Conservation (phyloP, 495 filamentous ascomycete genomes). For the Lasiosphaeriaceae sp. region DNA sequence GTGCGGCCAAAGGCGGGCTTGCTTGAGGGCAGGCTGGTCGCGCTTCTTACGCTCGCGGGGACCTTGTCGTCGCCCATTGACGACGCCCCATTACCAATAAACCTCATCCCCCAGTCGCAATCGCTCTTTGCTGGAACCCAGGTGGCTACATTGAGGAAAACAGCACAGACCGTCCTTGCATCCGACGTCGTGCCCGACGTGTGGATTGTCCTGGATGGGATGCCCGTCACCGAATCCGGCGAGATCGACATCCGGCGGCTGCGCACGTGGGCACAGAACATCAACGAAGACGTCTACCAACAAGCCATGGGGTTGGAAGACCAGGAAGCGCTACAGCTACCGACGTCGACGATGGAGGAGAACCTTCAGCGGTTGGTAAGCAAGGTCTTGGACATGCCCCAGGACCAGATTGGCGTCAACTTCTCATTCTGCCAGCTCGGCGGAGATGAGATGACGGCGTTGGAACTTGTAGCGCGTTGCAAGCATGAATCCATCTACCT, state of each 20-base stretch:
- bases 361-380: constrained; percentile 36
- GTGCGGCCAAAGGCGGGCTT: constrained; percentile 44
- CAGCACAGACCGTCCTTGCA: constrained; percentile 23
- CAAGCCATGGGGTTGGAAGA: constrained; percentile 39
- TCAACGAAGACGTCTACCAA: constrained; percentile 40
- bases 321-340: constrained; percentile 30
- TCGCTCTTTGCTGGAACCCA: constrained; percentile 35
- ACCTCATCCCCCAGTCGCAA: constrained; percentile 34
- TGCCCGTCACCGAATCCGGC: constrained; percentile 38
- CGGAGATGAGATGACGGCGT: constrained; percentile 41
- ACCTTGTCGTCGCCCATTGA: constrained; percentile 13
- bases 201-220: constrained; percentile 42
- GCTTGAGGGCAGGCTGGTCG: constrained; percentile 43
- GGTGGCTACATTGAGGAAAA: constrained; percentile 29
- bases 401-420: constrained; percentile 39
- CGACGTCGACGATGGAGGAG: constrained; percentile 34
- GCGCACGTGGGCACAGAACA: constrained; percentile 48
- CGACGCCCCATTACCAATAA: constrained; percentile 27
- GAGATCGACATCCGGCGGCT: constrained; percentile 39
- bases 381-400: constrained; percentile 33
- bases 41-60: constrained; percentile 35
- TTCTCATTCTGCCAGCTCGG: constrained; percentile 40
- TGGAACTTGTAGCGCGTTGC: constrained; percentile 34
- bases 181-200: constrained; percentile 32
- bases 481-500: constrained; percentile 40